phyloP scores from a whole-genome alignment of 768 basidiomycete species.

The Mycena kentingensis region DNA sequence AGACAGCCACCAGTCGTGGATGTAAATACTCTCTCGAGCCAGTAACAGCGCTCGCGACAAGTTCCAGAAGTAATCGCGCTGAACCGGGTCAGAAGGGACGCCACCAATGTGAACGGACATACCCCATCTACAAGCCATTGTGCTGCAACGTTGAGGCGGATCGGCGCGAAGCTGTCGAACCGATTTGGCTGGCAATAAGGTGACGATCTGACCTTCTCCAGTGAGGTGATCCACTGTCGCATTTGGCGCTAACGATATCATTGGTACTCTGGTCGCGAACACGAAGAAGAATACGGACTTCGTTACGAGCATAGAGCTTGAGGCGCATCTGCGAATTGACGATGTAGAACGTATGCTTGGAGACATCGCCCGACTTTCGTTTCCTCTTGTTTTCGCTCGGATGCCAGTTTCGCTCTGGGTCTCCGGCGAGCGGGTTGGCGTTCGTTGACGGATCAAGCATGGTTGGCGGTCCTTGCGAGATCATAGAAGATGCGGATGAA shows the following conservation, averaged over 20 bases:
- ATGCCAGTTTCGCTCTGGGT: slow-evolving; percentile 29
- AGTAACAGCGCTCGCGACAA: slow-evolving; percentile 87
- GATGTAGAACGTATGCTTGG: slow-evolving; percentile 93
- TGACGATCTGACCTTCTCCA: slow-evolving; percentile 81
- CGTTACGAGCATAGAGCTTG: slow-evolving; percentile 85
- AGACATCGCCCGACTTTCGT: slow-evolving; percentile 61
- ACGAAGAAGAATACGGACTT: slow-evolving; percentile 47
- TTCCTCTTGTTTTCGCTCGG: slow-evolving; percentile 48
- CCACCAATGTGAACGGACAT: slow-evolving; percentile 32
- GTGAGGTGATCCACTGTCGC: slow-evolving; percentile 93
- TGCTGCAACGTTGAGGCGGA: slow-evolving; percentile 88
- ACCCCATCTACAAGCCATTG: slow-evolving; percentile 99
- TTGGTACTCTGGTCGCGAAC: slow-evolving; percentile 3
- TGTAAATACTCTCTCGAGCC: slow-evolving; percentile 87
- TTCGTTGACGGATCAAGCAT: slow-evolving; percentile 85
- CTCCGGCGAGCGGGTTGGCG: slow-evolving; percentile 50
- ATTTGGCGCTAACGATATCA: slow-evolving; percentile 72
- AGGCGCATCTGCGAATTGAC: slow-evolving; percentile 88
- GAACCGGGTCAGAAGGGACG: slow-evolving; percentile 6
- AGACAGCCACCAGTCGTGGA: slow-evolving; percentile 98
- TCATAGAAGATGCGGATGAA: slow-evolving; percentile 39
- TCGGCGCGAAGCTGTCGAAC: slow-evolving; percentile 94
- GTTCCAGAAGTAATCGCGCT: slow-evolving; percentile 99
- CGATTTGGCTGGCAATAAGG: slow-evolving; percentile 79
- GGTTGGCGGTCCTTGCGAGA: slow-evolving; percentile 48